These are phyloP conservation scores for Ganoderma resinaceum DNA, from an alignment of 1,284 basidiomycete species.

Conservation along the genomic window DNA sequence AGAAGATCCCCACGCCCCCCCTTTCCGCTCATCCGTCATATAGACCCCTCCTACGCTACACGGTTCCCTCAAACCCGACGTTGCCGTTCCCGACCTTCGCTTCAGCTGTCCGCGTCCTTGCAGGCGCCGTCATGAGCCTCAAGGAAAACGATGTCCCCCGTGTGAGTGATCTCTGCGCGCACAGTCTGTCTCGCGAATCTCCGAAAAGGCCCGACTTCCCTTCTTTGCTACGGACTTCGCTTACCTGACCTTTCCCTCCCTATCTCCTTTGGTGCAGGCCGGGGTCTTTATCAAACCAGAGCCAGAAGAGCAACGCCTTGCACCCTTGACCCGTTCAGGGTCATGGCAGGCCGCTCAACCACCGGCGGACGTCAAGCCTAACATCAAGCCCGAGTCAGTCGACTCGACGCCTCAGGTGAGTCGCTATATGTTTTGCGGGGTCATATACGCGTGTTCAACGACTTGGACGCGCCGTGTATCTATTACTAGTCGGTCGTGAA, in stretches of 20 bases:
- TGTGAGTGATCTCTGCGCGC: slow-evolving; percentile 8
- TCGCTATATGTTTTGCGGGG: slow-evolving; percentile 6
- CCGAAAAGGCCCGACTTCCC: slow-evolving; percentile 10
- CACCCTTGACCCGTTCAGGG: slow-evolving; percentile 36
- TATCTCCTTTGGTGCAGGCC: slow-evolving; percentile 22
- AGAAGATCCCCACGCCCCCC: slow-evolving; percentile 7
- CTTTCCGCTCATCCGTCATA: background rate
- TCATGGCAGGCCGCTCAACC: slow-evolving; percentile 25
- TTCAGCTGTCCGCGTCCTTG: slow-evolving; percentile 8
- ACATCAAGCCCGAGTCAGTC: slow-evolving; percentile 41
- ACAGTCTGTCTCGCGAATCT: slow-evolving; percentile 5
- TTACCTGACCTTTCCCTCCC: slow-evolving; percentile 17
- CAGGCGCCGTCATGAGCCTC: slow-evolving; percentile 34
- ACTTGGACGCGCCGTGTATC: slow-evolving; percentile 20
- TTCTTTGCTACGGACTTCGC: slow-evolving; percentile 9
- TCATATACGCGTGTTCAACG: slow-evolving; percentile 21
- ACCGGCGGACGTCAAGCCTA: slow-evolving; percentile 18
- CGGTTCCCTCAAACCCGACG: slow-evolving; percentile 2
- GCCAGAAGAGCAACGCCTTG: slow-evolving; percentile 44
- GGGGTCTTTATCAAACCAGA: slow-evolving; percentile 48
- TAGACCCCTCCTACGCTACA: slow-evolving; percentile 2
- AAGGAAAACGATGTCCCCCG: slow-evolving; percentile 38
- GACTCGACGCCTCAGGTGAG: slow-evolving; percentile 43
- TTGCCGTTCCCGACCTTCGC: slow-evolving; percentile 2
- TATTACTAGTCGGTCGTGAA: background rate